Percentiles rank a stretch among this genome's conserved stretches.
phyloP scores from a whole-genome alignment of 2,329 filamentous ascomycete species.

The Gyromitra esculenta region DNA sequence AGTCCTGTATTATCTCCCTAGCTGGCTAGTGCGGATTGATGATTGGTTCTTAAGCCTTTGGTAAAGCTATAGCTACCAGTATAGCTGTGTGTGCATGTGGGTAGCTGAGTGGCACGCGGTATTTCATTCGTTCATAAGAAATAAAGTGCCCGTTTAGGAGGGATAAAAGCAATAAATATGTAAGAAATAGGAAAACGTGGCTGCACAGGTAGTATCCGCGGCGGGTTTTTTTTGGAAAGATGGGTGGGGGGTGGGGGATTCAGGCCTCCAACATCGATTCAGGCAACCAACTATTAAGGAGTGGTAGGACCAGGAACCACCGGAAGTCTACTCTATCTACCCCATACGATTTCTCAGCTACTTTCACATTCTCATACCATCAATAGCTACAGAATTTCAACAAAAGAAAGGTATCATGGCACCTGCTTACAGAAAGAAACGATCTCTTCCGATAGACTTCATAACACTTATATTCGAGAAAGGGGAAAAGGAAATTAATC shows the following conservation, averaged over 20 bases:
- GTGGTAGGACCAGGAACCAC: neutral
- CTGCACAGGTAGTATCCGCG: no score
- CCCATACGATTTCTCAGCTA: neutral
- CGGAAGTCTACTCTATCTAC: neutral
- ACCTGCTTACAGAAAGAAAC: slow-evolving; percentile 7
- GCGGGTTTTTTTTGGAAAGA: neutral
- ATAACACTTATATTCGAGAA: slow-evolving; percentile 2
- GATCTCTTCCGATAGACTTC: slow-evolving; percentile 4
- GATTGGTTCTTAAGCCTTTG: no score
- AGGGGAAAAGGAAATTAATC: neutral
- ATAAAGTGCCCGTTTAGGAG: no score
- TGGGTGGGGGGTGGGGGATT: neutral
- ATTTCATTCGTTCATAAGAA: no score
- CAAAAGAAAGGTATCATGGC: neutral
- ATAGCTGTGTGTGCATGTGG: no score
- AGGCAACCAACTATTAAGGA: neutral
- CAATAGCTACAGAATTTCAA: neutral
- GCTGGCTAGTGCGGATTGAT: no score
- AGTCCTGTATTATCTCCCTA: no score
- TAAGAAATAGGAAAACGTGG: no score
- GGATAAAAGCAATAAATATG: no score
- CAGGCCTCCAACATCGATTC: neutral
- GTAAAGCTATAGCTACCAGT: no score
- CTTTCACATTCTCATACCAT: neutral
- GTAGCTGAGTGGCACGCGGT: no score